Percentiles rank a stretch among this genome's conserved stretches.
These are phyloP conservation scores for Didymella keratinophila DNA, from an alignment of 2,329 filamentous ascomycete genomes.

Conservation along the genomic window DNA sequence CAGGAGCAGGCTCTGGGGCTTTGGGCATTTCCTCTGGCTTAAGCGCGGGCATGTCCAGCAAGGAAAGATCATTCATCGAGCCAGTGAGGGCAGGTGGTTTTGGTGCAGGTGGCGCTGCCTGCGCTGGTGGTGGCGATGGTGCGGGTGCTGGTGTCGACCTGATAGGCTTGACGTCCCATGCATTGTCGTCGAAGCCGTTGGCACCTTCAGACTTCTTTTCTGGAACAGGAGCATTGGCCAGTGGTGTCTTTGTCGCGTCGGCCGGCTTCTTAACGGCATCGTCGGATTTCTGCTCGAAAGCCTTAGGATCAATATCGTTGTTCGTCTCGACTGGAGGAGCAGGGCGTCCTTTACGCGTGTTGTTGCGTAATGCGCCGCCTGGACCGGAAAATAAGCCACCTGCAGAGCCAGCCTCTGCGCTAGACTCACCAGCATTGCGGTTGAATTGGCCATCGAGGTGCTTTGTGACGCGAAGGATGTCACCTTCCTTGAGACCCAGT, in stretches of 20 bases:
- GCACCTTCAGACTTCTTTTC: slow-evolving; percentile 54
- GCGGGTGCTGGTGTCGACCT: slow-evolving; percentile 61
- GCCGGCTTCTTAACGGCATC: slow-evolving; percentile 54
- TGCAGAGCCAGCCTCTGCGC: slow-evolving; percentile 66
- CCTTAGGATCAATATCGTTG: slow-evolving; percentile 86
- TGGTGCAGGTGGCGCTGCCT: slow-evolving; percentile 55
- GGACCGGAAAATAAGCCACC: slow-evolving; percentile 86
- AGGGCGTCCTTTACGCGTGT: slow-evolving; percentile 90
- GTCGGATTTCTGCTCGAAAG: slow-evolving; percentile 71
- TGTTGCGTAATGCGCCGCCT: slow-evolving; percentile 89
- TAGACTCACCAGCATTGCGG: slow-evolving; percentile 66
- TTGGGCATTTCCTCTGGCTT: slow-evolving; percentile 46
- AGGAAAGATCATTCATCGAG: slow-evolving; percentile 72
- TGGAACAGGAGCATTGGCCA: slow-evolving; percentile 57
- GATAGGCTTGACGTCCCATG: slow-evolving; percentile 92
- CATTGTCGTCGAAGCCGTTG: slow-evolving; percentile 90
- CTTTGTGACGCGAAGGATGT: slow-evolving; percentile 95
- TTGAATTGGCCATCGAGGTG: slow-evolving; percentile 80
- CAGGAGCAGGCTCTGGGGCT: slow-evolving; percentile 54
- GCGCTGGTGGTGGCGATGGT: slow-evolving; percentile 52
- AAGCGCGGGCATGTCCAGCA: slow-evolving; percentile 61
- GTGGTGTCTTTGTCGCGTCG: slow-evolving; percentile 59
- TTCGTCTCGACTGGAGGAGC: slow-evolving; percentile 85
- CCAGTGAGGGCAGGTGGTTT: slow-evolving; percentile 61
- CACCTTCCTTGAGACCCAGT: slow-evolving; percentile 92